A percentile compares a stretch with the other conserved stretches of the same genome.
phyloP scores from a whole-genome alignment of 257 asterid genomes.

The Primulina tabacum region DNA sequence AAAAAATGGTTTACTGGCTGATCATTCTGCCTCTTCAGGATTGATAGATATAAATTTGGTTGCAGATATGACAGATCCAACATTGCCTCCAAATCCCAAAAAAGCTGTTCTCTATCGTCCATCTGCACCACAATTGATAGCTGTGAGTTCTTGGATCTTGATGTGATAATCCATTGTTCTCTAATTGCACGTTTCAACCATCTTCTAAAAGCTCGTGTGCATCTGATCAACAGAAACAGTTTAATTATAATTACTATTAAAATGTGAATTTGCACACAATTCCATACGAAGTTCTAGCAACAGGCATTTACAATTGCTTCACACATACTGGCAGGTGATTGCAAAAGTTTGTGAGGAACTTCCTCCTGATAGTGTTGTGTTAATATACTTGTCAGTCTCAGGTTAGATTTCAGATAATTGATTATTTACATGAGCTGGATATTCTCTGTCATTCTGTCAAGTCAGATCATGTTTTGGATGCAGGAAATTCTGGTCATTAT shows the following conservation, averaged over 20 bases:
- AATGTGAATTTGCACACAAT: neutral
- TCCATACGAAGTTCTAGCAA: constrained; percentile 23
- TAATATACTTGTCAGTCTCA: constrained; percentile 76
- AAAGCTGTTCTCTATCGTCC: constrained; percentile 89
- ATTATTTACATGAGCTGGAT: constrained; percentile 22
- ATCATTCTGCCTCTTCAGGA: constrained; percentile 81
- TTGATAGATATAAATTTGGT: constrained; percentile 71
- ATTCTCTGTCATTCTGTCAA: constrained; percentile 9
- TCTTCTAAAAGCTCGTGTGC: neutral
- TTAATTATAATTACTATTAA: neutral
- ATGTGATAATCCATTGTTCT: constrained; percentile 15
- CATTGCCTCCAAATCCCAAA: constrained; percentile 90
- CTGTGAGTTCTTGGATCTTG: constrained; percentile 59
- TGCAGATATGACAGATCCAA: constrained; percentile 91
- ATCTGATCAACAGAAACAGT: neutral
- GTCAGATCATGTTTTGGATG: constrained; percentile 30
- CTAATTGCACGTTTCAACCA: constrained; percentile 16
- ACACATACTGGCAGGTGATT: constrained; percentile 54
- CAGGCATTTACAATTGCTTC: constrained; percentile 17
- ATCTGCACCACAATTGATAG: constrained; percentile 68
- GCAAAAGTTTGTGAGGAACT: constrained; percentile 87
- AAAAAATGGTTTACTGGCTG: constrained; percentile 57
- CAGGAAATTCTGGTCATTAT: constrained; percentile 51
- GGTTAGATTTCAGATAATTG: constrained; percentile 42
- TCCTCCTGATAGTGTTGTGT: constrained; percentile 75